Conservation (phyloP, 2,329 filamentous ascomycete species). For the Aspergillus glaucus region DNA sequence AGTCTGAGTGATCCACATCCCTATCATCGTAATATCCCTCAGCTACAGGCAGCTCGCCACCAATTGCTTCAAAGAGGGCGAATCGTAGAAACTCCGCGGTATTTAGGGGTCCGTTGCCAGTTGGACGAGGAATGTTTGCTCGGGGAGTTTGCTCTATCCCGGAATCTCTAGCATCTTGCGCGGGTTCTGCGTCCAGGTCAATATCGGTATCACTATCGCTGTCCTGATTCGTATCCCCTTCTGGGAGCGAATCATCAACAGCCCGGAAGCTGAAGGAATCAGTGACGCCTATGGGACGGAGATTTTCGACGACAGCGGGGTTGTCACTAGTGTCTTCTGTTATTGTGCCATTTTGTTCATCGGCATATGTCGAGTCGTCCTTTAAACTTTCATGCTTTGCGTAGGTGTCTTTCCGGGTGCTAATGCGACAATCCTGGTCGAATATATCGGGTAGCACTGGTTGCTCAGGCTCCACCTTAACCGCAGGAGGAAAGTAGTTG, state of each 20-base stretch:
- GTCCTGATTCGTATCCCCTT: slow-evolving; percentile 9
- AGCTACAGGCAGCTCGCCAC: slow-evolving; percentile 12
- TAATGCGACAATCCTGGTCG: slow-evolving; percentile 18
- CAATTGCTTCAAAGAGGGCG: slow-evolving; percentile 17
- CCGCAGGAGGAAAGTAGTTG: slow-evolving; percentile 19
- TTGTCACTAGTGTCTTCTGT: neutral
- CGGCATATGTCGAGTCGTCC: neutral
- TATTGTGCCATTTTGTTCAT: neutral
- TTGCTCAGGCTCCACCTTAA: slow-evolving; percentile 14
- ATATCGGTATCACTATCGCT: slow-evolving; percentile 5
- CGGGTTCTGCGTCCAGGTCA: slow-evolving; percentile 6
- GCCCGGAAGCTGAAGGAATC: slow-evolving; percentile 14
- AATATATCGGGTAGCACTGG: slow-evolving; percentile 24
- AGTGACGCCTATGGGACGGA: slow-evolving; percentile 7
- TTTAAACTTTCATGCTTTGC: neutral
- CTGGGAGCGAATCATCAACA: slow-evolving; percentile 13
- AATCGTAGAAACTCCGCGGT: slow-evolving; percentile 18
- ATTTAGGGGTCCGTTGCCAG: slow-evolving; percentile 9
- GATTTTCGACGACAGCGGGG: neutral
- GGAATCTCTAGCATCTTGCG: slow-evolving; percentile 5
- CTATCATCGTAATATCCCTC: slow-evolving; percentile 14
- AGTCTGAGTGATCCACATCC: slow-evolving; percentile 8
- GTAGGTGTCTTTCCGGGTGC: neutral
- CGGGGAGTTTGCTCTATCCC: slow-evolving; percentile 1
- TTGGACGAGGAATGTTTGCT: neutral